phyloP scores from a whole-genome alignment of 305 asterid species.

The Fraxinus albicans region DNA sequence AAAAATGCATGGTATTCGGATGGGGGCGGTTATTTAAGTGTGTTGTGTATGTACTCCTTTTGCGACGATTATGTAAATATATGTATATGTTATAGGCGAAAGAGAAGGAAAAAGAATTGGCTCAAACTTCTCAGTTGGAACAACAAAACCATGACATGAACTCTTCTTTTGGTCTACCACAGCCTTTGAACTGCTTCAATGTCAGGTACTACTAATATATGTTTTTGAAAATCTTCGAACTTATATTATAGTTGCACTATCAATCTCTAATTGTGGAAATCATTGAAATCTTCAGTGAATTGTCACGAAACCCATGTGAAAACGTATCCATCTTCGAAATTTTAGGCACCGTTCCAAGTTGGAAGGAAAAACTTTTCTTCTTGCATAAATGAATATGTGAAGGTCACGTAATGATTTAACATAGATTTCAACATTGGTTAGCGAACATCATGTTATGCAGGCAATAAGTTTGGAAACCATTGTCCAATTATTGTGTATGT shows the following conservation, averaged over 20 bases:
- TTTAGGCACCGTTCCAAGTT: background rate
- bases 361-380: background rate
- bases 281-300: background rate
- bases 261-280: background rate
- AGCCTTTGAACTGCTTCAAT: constrained; percentile 40
- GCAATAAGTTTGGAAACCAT: background rate
- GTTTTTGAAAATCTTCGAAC: background rate
- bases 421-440: background rate
- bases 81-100: constrained; percentile 37
- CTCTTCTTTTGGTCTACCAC: constrained; percentile 34
- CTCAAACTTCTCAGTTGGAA: constrained; percentile 31
- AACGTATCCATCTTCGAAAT: background rate
- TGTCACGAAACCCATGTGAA: background rate
- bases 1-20: background rate
- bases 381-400: background rate
- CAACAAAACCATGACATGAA: constrained; percentile 40
- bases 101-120: constrained; percentile 58
- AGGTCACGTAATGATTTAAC: background rate
- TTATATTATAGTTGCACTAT: background rate
- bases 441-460: background rate
- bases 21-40: background rate
- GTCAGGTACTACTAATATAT: constrained; percentile 34
- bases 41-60: background rate
- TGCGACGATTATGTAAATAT: background rate
- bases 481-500: background rate